Evolutionary conservation across 352 stramenopile species (phyloP).

Genomic region (Globisporangium solare): DNA sequence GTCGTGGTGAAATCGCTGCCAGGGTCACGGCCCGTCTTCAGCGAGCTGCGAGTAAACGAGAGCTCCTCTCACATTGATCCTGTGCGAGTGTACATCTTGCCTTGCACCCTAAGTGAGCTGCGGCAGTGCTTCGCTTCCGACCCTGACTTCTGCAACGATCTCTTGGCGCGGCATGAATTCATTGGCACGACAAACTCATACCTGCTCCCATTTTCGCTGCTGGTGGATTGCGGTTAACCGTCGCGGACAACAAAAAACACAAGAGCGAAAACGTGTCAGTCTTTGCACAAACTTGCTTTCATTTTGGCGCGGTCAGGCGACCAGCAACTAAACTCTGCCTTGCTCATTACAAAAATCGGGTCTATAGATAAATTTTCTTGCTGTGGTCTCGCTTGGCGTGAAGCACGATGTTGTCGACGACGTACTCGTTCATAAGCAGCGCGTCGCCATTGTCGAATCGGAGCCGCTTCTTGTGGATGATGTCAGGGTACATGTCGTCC

Average conservation of each 20-base stretch:
- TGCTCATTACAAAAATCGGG: no score
- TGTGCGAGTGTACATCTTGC: conserved; percentile 4
- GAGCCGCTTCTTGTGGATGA: conserved; percentile 71
- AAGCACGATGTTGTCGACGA: conserved; percentile 57
- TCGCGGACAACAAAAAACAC: neutral
- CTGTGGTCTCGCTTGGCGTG: conserved; percentile 47
- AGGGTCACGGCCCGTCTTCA: neutral
- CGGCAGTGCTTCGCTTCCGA: conserved; percentile 3
- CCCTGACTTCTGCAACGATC: conserved; percentile 1
- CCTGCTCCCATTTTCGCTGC: conserved; percentile 9
- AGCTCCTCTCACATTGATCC: neutral
- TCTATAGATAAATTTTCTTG: conserved; percentile 61
- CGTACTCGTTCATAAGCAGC: conserved; percentile 64
- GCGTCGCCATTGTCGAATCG: conserved; percentile 58
- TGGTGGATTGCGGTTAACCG: conserved; percentile 11
- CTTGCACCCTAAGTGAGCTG: conserved; percentile 6
- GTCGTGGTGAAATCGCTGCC: neutral
- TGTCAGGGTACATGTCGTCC: conserved; percentile 60
- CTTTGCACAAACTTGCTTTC: no score
- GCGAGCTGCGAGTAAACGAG: neutral
- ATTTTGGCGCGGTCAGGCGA: no score
- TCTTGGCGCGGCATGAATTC: conserved; percentile 9
- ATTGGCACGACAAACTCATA: conserved; percentile 6
- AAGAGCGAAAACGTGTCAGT: no score
- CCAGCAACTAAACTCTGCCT: no score